Percentiles rank a stretch among this genome's conserved stretches.
These are phyloP conservation scores for Sambucus nigra DNA, from an alignment of 129 eudicot genomes.

Conservation along the genomic window DNA sequence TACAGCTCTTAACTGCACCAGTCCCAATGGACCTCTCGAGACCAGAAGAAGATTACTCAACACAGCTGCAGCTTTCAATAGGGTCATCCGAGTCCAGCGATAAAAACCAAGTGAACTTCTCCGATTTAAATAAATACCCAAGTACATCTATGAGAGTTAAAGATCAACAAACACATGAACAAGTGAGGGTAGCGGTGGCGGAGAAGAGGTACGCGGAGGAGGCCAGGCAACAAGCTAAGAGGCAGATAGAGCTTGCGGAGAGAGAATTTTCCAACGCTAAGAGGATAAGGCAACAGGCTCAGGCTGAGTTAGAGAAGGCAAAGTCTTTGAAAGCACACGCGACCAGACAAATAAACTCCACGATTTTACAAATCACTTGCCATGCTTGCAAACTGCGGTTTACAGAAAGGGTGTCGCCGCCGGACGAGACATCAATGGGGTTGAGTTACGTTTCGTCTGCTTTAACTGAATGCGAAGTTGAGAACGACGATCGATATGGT, in stretches of 20 bases:
- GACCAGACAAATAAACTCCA: constrained; percentile 41
- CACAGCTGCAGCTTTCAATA: constrained; percentile 42
- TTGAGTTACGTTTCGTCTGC: constrained; percentile 23
- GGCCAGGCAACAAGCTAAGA: constrained; percentile 59
- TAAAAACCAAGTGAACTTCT: neutral
- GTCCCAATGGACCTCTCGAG: neutral
- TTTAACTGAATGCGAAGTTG: constrained; percentile 22
- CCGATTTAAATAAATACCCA: neutral
- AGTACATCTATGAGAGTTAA: neutral
- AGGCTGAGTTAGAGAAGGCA: constrained; percentile 61
- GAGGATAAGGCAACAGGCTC: constrained; percentile 74
- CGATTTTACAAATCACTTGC: constrained; percentile 60
- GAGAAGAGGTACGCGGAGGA: constrained; percentile 64
- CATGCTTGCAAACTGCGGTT: constrained; percentile 59
- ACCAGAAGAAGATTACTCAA: constrained; percentile 16
- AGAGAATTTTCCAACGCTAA: constrained; percentile 70
- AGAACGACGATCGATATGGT: too few species aligned
- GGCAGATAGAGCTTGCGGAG: constrained; percentile 69
- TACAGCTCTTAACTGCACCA: constrained; percentile 25
- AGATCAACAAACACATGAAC: constrained; percentile 10
- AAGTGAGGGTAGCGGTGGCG: constrained; percentile 35
- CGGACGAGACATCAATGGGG: constrained; percentile 7
- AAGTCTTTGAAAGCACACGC: constrained; percentile 45
- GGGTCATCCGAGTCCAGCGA: constrained; percentile 30
- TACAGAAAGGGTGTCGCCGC: constrained; percentile 17